phyloP scores from a whole-genome alignment of 345 rosid genomes.

The Arabidopsis suecica region DNA sequence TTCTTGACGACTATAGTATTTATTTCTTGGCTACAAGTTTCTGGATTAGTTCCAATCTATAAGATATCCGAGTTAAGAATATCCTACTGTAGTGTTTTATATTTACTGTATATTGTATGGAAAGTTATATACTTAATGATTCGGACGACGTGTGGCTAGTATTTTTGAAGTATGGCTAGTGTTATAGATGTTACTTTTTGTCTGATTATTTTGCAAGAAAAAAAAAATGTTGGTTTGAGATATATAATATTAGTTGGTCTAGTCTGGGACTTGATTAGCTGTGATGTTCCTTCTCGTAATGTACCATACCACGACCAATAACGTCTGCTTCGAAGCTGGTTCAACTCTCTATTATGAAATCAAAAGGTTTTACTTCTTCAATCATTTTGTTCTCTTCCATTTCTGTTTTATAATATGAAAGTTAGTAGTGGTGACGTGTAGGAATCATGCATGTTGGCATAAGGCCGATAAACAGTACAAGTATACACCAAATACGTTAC shows the following conservation, averaged over 20 bases:
- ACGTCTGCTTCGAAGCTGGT: constrained; percentile 28
- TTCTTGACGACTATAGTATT: constrained; percentile 19
- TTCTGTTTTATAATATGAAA: not conserved
- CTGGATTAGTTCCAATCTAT: not conserved
- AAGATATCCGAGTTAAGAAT: constrained; percentile 2
- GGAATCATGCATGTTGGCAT: not conserved
- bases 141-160: constrained; percentile 38
- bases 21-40: constrained; percentile 9
- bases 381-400: constrained; percentile 1
- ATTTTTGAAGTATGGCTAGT: constrained; percentile 41
- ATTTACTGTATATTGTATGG: constrained; percentile 3
- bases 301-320: constrained; percentile 23
- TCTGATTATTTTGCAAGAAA: constrained; percentile 21
- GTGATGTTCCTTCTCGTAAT: constrained; percentile 32
- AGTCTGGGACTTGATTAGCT: constrained; percentile 34
- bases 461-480: not conserved
- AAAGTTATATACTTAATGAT: constrained; percentile 35
- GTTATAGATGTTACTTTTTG: constrained; percentile 43
- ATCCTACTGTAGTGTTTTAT: not conserved
- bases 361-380: not conserved
- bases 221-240: constrained; percentile 15
- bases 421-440: not conserved
- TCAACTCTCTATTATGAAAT: constrained; percentile 21
- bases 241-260: constrained; percentile 11
- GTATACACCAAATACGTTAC: constrained; percentile 1